Percentiles rank a stretch among this genome's conserved stretches.
Conservation (phyloP, 1,139 yeast genomes). For the Candida sp. region DNA sequence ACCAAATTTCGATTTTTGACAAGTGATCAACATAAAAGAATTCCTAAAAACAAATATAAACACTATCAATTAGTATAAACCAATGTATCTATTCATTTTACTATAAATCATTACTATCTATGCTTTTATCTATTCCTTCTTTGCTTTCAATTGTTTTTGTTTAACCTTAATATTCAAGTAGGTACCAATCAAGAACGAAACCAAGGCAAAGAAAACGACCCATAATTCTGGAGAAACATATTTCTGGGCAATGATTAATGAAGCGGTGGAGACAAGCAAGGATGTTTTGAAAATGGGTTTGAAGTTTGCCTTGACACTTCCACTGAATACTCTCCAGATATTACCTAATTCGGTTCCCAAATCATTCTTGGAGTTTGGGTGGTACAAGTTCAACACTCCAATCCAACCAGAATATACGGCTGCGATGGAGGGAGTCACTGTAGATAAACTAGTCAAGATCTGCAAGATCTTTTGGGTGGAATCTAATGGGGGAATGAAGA, state of each 20-base stretch:
- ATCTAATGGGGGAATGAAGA: conserved; percentile 36
- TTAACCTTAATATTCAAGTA: conserved; percentile 71
- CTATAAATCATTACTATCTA: not conserved
- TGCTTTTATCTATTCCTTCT: conserved; percentile 2
- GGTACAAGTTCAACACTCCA: conserved; percentile 40
- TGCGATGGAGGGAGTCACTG: conserved; percentile 64
- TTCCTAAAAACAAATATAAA: too few species aligned
- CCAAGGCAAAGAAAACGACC: conserved; percentile 79
- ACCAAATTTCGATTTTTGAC: too few species aligned
- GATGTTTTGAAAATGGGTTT: conserved; percentile 59
- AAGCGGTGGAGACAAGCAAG: conserved; percentile 60
- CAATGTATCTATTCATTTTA: too few species aligned
- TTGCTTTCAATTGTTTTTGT: conserved; percentile 24
- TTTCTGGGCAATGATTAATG: conserved; percentile 70
- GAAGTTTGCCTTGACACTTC: conserved; percentile 49
- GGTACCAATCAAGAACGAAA: conserved; percentile 74
- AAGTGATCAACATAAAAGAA: too few species aligned
- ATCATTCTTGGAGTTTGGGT: conserved; percentile 7
- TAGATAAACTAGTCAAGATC: conserved; percentile 54
- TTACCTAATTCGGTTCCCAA: conserved; percentile 16
- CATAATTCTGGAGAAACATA: conserved; percentile 72
- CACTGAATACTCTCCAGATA: conserved; percentile 17
- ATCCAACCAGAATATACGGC: conserved; percentile 57
- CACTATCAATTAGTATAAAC: too few species aligned
- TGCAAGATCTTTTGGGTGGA: conserved; percentile 48